Evolutionary conservation across 2,329 filamentous ascomycete species (phyloP), one percentile per base, ranked within the genome.

Genomic region (Trichoderma oligosporum): DNA sequence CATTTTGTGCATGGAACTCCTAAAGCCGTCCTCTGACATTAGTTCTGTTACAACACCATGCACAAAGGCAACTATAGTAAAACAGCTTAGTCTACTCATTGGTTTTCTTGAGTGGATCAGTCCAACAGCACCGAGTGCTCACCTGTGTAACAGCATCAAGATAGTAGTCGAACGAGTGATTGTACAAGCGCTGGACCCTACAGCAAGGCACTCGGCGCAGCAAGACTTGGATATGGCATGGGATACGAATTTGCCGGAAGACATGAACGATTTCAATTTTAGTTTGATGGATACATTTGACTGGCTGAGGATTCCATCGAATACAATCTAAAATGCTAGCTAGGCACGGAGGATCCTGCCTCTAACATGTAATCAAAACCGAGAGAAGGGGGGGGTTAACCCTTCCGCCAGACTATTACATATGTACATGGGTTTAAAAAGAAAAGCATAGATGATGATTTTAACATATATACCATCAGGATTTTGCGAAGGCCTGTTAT

Each of bases 261-360:
- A 57, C 18, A 53, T 57, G 55, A 45, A 63, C 63, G 41, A 67
- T 65, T 79, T 79, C 55, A 76, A 76, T 57, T 78, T 78, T 51
- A 76, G 78, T 54, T 65, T 80, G 25, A 61, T 79, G 1, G 75
- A 80, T 60, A 79, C 77, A 0, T 80, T 77, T 63, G 75, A 78
- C 57, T 80, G 76, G 76, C 63, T 77, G 48, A 63, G 71, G 2
- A 47, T 39, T 22, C 52, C 52, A 0, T 29, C 29, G 1, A 36
- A 27, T 22, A 12, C 41, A 7, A 36, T 55, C 16, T 45, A 55
- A 31, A 31, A n/a, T n/a, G n/a, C n/a, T n/a, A n/a, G n/a, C n/a
- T n/a, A n/a, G n/a, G n/a, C n/a, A n/a, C n/a, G n/a, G n/a, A n/a
- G n/a, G n/a, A n/a, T n/a, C n/a, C n/a, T n/a, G n/a, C n/a, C n/a